Conservation (phyloP, 805 yeast species). For the Saccharomyces kudriavzevii region DNA sequence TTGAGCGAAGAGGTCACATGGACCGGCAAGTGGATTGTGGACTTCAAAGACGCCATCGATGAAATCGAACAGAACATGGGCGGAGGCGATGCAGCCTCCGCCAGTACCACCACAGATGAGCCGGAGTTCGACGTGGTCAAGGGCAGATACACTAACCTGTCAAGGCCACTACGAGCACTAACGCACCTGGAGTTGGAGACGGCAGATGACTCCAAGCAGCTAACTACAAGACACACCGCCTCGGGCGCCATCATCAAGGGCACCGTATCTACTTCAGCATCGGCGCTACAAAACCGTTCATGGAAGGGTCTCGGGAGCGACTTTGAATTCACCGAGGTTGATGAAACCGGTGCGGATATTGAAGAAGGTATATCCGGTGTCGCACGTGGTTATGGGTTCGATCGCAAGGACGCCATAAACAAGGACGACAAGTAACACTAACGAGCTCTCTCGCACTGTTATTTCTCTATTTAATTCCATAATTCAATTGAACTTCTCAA, state of each 20-base stretch:
- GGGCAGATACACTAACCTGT: constrained; percentile 59
- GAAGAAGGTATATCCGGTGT: constrained; percentile 83
- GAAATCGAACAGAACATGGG: constrained; percentile 31
- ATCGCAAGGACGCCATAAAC: constrained; percentile 15
- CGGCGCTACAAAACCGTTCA: constrained; percentile 55
- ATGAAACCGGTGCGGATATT: constrained; percentile 62
- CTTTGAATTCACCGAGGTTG: constrained; percentile 40
- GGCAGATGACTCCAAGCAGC: constrained; percentile 24
- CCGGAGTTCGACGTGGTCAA: constrained; percentile 88
- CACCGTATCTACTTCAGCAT: constrained; percentile 86
- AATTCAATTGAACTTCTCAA: neutral
- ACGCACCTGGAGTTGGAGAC: constrained; percentile 58
- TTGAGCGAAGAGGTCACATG: constrained; percentile 67
- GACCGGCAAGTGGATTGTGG: constrained; percentile 92
- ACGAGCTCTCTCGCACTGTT: neutral
- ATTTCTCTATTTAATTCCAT: neutral
- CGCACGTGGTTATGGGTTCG: constrained; percentile 73
- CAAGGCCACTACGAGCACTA: constrained; percentile 66
- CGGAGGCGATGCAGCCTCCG: constrained; percentile 9
- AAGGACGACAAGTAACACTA: neutral
- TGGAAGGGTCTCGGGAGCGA: constrained; percentile 95
- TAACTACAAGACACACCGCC: constrained; percentile 48
- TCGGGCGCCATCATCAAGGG: constrained; percentile 56
- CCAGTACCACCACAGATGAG: constrained; percentile 1
- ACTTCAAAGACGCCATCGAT: constrained; percentile 49